Evolutionary conservation across 805 yeast species (phyloP).

Genomic region (Ogataea angusta): DNA sequence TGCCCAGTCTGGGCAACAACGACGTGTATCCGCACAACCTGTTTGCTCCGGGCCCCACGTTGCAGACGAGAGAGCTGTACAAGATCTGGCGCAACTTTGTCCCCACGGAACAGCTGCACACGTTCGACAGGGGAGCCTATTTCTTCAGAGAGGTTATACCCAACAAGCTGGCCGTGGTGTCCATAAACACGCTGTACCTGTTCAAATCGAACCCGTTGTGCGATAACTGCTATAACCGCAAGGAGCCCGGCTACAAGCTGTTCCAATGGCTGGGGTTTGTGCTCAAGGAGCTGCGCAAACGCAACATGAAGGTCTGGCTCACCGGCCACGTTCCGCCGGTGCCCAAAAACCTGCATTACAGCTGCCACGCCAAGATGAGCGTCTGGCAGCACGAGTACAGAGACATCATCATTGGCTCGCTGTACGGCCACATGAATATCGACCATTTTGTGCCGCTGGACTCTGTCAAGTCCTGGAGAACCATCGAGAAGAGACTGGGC

Average conservation of each 20-base stretch:
- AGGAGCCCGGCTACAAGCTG: conserved; percentile 77
- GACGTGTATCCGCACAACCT: conserved; percentile 88
- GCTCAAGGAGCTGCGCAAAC: conserved; percentile 64
- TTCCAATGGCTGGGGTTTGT: conserved; percentile 76
- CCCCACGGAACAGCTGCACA: conserved; percentile 74
- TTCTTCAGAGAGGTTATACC: conserved; percentile 79
- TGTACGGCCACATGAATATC: conserved; percentile 87
- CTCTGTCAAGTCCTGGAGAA: conserved; percentile 62
- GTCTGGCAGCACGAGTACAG: conserved; percentile 83
- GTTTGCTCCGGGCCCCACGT: conserved; percentile 84
- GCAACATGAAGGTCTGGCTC: conserved; percentile 83
- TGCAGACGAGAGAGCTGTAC: conserved; percentile 75
- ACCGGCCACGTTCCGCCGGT: conserved; percentile 89
- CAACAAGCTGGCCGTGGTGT: conserved; percentile 68
- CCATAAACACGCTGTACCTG: conserved; percentile 73
- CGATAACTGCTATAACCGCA: conserved; percentile 68
- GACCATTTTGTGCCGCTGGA: conserved; percentile 83
- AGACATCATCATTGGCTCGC: conserved; percentile 78
- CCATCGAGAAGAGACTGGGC: conserved; percentile 33
- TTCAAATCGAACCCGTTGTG: conserved; percentile 78
- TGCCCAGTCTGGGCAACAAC: conserved; percentile 81
- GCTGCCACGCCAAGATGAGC: conserved; percentile 71
- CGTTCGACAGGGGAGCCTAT: conserved; percentile 72
- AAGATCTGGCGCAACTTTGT: conserved; percentile 70
- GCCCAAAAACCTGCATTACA: conserved; percentile 68